Base-by-base conservation (phyloP, 2,329 filamentous ascomycete species). In the Penicillium occitanis region DNA sequence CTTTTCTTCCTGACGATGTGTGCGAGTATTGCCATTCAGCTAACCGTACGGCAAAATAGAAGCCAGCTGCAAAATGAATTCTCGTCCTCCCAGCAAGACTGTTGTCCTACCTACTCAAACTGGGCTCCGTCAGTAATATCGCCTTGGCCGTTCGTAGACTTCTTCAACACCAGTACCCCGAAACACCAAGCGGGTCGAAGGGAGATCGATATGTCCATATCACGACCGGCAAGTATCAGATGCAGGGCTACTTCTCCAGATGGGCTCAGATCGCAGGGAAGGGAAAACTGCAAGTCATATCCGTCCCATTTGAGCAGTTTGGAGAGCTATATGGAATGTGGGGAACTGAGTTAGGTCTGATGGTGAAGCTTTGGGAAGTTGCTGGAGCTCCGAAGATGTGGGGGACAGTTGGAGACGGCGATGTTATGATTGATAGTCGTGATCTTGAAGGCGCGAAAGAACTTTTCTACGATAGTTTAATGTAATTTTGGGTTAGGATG, bases 301-400 rank as follows among this genome's bases (percentile, higher is more conserved):
- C 61, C 35, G 48, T 55, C 28, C 50, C 61, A 63, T 63, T 63
- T 55, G 61, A 63, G 25, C 50, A 63, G 37, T 57, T 57, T 11
- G 48, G 46, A 63, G 48, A 28, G n/a, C 50, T 63, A 10, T 35
- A 63, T 55, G 61, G 61, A 13, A 63, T 57, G 48, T 63, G 61
- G 61, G 50, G 61, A 1, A 57, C 61, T 42, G 61, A 63, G 14
- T 44, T 63, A 7, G 61, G 61, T 44, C 61, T 63, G 13, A 63
- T 63, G 61, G 61, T 63, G 35, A 63, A 63, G 35, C 46, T 63
- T 14, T 57, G 61, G 61, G 61, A 46, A 46, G 22, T 63, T 46
- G 61, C 37, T 57, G 61, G 61, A 33, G n/a, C 50, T 63, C 48
- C 61, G 10, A 63, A 33, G 17, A 63, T 57, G 50, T 57, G 48